Base-by-base conservation (phyloP, 805 yeast species). In the Metschnikowia amazonensis region DNA sequence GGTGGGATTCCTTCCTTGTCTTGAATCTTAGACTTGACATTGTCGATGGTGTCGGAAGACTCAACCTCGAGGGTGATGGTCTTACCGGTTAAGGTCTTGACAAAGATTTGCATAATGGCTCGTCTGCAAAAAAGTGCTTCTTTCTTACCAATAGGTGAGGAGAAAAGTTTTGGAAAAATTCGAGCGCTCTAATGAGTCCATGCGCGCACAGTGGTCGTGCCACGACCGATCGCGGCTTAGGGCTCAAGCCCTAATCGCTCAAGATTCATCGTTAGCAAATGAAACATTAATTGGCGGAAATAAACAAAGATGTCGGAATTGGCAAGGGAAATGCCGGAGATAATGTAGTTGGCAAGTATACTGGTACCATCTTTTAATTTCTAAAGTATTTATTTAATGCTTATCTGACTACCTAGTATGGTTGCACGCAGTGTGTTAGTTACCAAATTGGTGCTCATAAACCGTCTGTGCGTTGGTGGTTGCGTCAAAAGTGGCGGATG, bases 1-100 rank as follows among this genome's bases (percentile, higher is more conserved):
- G 98, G 97, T 75, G 98, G 98, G 63, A 92, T 92, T 72, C 97
- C 97, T 77, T 92, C 98, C 84, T 90, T 90, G 84, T 92, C 96
- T 79, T 89, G 96, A 76, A 89, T 90, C 85, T 90, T 90, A 72
- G 96, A 82, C 82, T 90, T 89, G 83, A 89, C 97, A 70, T 89
- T 89, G 86, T 90, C 97, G 77, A 89, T 89, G 71, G 97, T 89
- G 85, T 89, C 97, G 67, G 96, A 87, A 65, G 97, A 89, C 83
- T 89, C 97, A 72, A 89, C 97, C 83, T 89, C 97, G 69, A 89
- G 86, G 84, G 97, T 86, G 79, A 94, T 92, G 70, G 98, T 85
- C 89, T 92, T 92, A 80, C 98, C 98, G 65, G 98, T 90, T 74
- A 94, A 84, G 80, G 99, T 92, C 81, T 92, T 94, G 78, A 94